Evolutionary conservation across 352 stramenopile species (phyloP).

Genomic region (Phytophthora citricola): DNA sequence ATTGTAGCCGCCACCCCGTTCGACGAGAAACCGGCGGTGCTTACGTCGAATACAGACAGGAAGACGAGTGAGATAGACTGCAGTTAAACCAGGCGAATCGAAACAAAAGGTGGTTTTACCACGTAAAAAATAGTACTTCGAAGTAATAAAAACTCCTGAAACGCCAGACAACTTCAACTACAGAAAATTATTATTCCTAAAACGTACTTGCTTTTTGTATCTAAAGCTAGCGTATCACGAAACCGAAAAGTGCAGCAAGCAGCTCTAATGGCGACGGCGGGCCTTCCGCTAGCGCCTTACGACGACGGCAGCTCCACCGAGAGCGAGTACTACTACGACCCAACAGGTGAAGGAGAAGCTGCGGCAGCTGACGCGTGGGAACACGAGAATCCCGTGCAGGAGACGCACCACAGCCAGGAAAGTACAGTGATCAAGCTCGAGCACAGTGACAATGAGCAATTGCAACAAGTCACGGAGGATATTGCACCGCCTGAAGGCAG

Average conservation of each 20-base stretch:
- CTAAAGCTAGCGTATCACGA: too few species aligned
- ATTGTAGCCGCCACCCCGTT: constrained; percentile 52
- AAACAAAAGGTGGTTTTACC: too few species aligned
- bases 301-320: constrained; percentile 44
- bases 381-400: constrained; percentile 1
- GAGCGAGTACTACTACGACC: constrained; percentile 39
- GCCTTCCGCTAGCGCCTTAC: constrained; percentile 4
- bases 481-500: constrained; percentile 23
- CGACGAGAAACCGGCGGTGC: constrained; percentile 33
- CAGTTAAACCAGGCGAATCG: too few species aligned
- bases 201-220: too few species aligned
- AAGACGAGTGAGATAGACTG: not conserved
- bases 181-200: too few species aligned
- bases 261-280: constrained; percentile 3
- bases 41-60: constrained; percentile 13
- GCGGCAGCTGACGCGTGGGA: not conserved
- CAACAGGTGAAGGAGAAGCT: constrained; percentile 6
- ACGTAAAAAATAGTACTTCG: too few species aligned
- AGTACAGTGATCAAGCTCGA: constrained; percentile 11
- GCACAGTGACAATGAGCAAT: not conserved
- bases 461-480: not conserved
- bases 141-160: too few species aligned
- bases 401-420: not conserved
- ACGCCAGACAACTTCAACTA: too few species aligned
- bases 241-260: too few species aligned